A percentile compares a stretch with the other conserved stretches of the same genome.
Evolutionary conservation across 2,329 filamentous ascomycete species (phyloP).

Genomic region (Triangularia setosa): DNA sequence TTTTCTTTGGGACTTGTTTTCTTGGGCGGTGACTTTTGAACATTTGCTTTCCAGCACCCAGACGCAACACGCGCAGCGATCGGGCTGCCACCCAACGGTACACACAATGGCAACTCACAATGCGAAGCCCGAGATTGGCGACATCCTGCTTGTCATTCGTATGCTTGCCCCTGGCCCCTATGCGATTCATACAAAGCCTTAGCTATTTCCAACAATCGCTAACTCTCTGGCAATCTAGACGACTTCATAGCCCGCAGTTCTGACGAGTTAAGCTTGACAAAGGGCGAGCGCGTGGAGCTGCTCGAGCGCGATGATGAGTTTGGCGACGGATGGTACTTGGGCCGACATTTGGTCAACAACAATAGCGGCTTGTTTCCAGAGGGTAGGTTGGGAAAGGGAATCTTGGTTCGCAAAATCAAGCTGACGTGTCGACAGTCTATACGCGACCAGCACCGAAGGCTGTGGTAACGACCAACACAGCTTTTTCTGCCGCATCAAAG

Average conservation of each 20-base stretch:
- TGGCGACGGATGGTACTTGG: slow-evolving; percentile 82
- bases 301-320: slow-evolving; percentile 86
- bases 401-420: background rate
- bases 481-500: slow-evolving; percentile 19
- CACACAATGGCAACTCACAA: slow-evolving; percentile 22
- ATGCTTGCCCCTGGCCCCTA: slow-evolving; percentile 37
- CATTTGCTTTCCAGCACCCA: slow-evolving; percentile 5
- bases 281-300: slow-evolving; percentile 79
- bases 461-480: slow-evolving; percentile 5
- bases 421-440: slow-evolving; percentile 28
- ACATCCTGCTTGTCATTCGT: slow-evolving; percentile 69
- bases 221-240: slow-evolving; percentile 49
- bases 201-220: background rate
- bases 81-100: slow-evolving; percentile 9
- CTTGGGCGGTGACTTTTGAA: slow-evolving; percentile 4
- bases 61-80: slow-evolving; percentile 17
- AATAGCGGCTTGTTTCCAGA: slow-evolving; percentile 79
- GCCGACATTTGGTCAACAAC: slow-evolving; percentile 67
- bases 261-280: slow-evolving; percentile 84
- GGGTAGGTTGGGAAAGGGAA: slow-evolving; percentile 49
- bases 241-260: slow-evolving; percentile 88
- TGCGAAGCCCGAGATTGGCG: slow-evolving; percentile 56
- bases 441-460: slow-evolving; percentile 23
- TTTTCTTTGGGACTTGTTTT: background rate
- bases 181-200: background rate